These are phyloP conservation scores for Haplosporangium sp. DNA, from an alignment of 371 early-diverging fungal species.

Conservation along the genomic window DNA sequence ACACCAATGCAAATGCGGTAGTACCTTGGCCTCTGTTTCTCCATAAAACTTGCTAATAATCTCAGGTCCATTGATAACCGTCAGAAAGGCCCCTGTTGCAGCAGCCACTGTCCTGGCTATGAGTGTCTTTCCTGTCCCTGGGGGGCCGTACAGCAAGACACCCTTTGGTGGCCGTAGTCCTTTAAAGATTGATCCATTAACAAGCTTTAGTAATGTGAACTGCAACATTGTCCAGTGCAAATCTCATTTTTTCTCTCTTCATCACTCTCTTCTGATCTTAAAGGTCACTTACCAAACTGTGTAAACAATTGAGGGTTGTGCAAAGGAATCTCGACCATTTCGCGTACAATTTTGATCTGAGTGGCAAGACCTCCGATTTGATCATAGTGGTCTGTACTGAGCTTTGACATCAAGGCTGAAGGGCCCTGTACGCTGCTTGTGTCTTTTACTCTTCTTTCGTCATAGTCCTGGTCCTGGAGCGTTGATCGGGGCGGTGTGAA, in stretches of 20 bases:
- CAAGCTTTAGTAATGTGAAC: too few relatives aligned
- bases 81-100: slow-evolving; percentile 84
- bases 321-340: slow-evolving; percentile 90
- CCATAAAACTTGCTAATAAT: slow-evolving; percentile 96
- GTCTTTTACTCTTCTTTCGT: slow-evolving; percentile 12
- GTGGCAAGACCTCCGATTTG: slow-evolving; percentile 81
- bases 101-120: slow-evolving; percentile 92
- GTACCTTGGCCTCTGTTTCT: slow-evolving; percentile 92
- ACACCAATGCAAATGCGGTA: too few relatives aligned
- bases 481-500: slow-evolving; percentile 40
- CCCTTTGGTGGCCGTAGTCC: slow-evolving; percentile 89
- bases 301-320: slow-evolving; percentile 78
- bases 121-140: slow-evolving; percentile 98
- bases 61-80: slow-evolving; percentile 96
- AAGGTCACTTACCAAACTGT: slow-evolving; percentile 62
- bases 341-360: slow-evolving; percentile 79
- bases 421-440: not conserved
- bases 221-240: too few relatives aligned
- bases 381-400: slow-evolving; percentile 52
- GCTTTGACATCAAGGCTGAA: not conserved
- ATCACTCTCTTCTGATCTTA: not conserved
- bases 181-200: slow-evolving; percentile 4
- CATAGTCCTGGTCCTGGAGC: slow-evolving; percentile 14
- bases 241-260: not conserved
- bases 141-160: slow-evolving; percentile 95